Evolutionary conservation across 805 yeast species (phyloP), one percentile per base, ranked within the genome.

Genomic region (Monosporozyma siamensis): DNA sequence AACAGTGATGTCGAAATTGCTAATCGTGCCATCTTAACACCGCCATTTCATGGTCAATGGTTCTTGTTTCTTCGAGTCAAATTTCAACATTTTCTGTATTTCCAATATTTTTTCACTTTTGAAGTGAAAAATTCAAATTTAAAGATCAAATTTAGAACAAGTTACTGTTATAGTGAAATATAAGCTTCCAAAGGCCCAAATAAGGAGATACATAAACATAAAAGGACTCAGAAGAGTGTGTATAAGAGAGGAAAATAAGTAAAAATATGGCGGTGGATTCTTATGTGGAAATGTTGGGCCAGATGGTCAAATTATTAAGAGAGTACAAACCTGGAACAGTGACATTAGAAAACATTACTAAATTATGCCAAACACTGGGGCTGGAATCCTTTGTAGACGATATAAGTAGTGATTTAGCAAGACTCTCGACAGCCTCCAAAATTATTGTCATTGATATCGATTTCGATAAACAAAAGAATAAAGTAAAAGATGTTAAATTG

Each of bases 381-480:
- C 41, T 61, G 26, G 66, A 61, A 42, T 60, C 65, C 1, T 61
- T 61, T 38, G 55, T 56, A 4, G 66, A 61, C 39, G 58, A 56
- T 38, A 43, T 61, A 3, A 59, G 53, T 36, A 39, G 43, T 4
- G 50, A 52, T 17, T 47, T 48, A 4, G 51, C 61, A 12, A 50
- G 67, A 39, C 42, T 63, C 6, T 63, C 67, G 0, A 59, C 64
- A 3, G 67, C 67, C 1, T 62, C 66, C 2, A 61, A 62, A 30
- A 63, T 63, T 35, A 55, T 63, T 14, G 67, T 63, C 23, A 56
- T 63, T 25, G 67, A 63, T 46, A 61, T 63, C 20, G 67, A 63
- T 42, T 63, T 59, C 42, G 50, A 51, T 17, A 60, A 52, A 24
- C 36, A 27, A 6, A 44, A 48, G 36, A 52, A 52, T 15, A 54